These are phyloP conservation scores for Alternaria metachromatica DNA, from an alignment of 2,329 filamentous ascomycete genomes.

Conservation along the genomic window DNA sequence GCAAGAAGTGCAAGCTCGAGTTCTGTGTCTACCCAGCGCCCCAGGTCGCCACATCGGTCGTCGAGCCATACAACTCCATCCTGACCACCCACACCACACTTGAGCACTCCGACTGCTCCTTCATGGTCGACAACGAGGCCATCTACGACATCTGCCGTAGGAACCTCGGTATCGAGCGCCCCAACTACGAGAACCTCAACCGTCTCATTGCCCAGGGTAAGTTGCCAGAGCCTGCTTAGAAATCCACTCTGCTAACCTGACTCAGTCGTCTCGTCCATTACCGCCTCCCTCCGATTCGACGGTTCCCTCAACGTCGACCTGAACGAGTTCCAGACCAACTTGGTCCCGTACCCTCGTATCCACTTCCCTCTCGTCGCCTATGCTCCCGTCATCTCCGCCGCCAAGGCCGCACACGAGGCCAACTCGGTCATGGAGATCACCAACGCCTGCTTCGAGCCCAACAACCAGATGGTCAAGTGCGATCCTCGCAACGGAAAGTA, in stretches of 20 bases:
- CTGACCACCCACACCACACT: constrained; percentile 98
- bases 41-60: constrained; percentile 94
- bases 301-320: constrained; percentile 98
- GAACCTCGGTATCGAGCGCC: constrained; percentile 95
- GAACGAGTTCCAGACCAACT: constrained; percentile 99
- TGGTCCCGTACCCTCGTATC: constrained; percentile 98
- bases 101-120: constrained; percentile 99
- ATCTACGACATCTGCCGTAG: constrained; percentile 99
- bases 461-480: constrained; percentile 99
- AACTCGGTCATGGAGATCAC: constrained; percentile 99
- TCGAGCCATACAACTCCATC: constrained; percentile 99
- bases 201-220: constrained; percentile 94
- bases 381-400: constrained; percentile 89
- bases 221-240: constrained; percentile 13
- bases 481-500: constrained; percentile 99
- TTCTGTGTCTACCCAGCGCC: constrained; percentile 99
- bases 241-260: constrained; percentile 5
- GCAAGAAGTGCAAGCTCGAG: constrained; percentile 99
- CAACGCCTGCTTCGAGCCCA: constrained; percentile 98
- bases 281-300: constrained; percentile 96
- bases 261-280: constrained; percentile 95
- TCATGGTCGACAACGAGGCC: constrained; percentile 99
- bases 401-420: constrained; percentile 96
- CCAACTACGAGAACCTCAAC: constrained; percentile 99
- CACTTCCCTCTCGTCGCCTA: constrained; percentile 99